Evolutionary conservation across 495 filamentous ascomycete genomes (phyloP), one percentile per base, ranked within the genome.

Genomic region (Cladorrhinum samala): DNA sequence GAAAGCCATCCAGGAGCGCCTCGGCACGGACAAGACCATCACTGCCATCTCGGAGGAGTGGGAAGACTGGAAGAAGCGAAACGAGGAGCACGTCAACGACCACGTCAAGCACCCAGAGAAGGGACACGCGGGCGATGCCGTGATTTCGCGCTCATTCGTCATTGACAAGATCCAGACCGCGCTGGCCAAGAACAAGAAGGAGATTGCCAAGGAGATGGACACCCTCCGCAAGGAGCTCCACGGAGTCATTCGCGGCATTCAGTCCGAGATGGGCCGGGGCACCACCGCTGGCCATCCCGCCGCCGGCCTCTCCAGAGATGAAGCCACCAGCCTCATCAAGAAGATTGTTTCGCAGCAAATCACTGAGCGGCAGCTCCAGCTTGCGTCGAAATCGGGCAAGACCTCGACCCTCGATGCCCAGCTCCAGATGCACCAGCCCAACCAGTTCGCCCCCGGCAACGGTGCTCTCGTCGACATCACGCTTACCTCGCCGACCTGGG

Each of bases 371-470:
- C 68, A 71, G 27, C 49, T 77, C 11, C 64, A 68, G 25, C 66
- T 68, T 17, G 42, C 69, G 17, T 58, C 58, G 23, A 53, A 53
- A 17, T 59, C 59, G 36, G 46, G 60, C 23, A 65, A 71, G 39
- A 49, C 57, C 47, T 43, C 57, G 21, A 49, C 53, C 18, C 50
- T 58, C 49, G 53, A 62, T 43, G 54, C 63, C n/a, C 46, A 68
- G 42, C 55, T 78, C 4, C 47, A 42, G 37, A 5, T 33, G 27
- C 63, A 65, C 43, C 65, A 66, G 39, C 49, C 76, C 56, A 77
- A 78, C 60, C 67, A 69, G 53, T 72, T 77, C 52, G 49, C 50
- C 40, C 24, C 58, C 13, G 74, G 68, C 45, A 63, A 70, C 36
- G 67, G 66, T 36, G 73, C 68, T 3, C 13, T 60, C 1, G 39